A percentile compares a stretch with the other conserved stretches of the same genome.
Evolutionary conservation across 345 rosid genomes (phyloP).

Genomic region (Camelina hispida): DNA sequence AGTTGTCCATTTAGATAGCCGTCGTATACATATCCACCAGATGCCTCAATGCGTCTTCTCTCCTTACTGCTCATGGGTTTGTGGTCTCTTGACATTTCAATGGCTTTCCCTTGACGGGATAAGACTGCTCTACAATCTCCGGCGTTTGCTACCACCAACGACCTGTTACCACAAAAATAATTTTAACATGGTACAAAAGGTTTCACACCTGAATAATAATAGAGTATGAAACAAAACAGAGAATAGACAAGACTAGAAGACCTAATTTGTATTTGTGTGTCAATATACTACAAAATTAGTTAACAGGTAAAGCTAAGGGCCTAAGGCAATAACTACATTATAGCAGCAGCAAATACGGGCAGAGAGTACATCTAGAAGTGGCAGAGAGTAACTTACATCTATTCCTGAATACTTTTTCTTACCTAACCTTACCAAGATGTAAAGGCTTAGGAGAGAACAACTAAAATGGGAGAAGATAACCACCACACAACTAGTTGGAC

Average conservation of each 20-base stretch:
- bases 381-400: not conserved
- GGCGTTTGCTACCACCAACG: constrained; percentile 83
- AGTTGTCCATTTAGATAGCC: constrained; percentile 85
- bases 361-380: constrained; percentile 2
- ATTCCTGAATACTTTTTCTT: not conserved
- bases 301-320: not conserved
- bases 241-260: constrained; percentile 6
- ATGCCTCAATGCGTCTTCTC: constrained; percentile 72
- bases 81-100: constrained; percentile 92
- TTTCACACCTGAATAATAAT: not conserved
- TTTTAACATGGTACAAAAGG: not conserved
- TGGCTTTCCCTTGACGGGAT: constrained; percentile 75
- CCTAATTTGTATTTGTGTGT: not conserved
- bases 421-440: not conserved
- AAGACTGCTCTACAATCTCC: constrained; percentile 92
- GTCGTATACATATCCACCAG: constrained; percentile 68
- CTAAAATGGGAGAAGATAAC: not conserved
- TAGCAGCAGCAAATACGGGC: not conserved
- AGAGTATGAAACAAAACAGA: not conserved
- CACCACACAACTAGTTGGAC: not conserved
- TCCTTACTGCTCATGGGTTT: constrained; percentile 72
- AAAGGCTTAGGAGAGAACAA: constrained; percentile 7
- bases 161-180: constrained; percentile 51
- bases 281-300: constrained; percentile 13
- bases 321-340: constrained; percentile 5